Evolutionary conservation across 2,329 filamentous ascomycete genomes (phyloP), one percentile per base, ranked within the genome.

Genomic region (Pleurostoma richardsiae): DNA sequence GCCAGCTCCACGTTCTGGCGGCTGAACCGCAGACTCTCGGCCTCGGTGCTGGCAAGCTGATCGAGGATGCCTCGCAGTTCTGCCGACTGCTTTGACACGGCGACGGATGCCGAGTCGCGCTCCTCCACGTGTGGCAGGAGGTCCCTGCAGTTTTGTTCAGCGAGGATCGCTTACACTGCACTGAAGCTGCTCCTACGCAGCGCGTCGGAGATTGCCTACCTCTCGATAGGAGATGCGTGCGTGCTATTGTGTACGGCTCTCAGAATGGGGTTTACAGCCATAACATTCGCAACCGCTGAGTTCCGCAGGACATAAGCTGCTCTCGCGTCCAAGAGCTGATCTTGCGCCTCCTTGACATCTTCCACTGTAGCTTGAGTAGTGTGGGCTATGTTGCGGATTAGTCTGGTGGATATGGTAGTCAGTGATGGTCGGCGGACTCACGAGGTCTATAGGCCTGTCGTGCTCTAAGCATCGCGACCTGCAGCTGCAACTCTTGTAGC

Each of bases 201-300:
- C 19, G 19, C 19, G 19, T 19, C 19, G 30, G 45, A 29, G 26
- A 30, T 11, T 11, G 50, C 64, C 38, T 73, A 88, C 88, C 82
- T 79, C 66, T 94, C 88, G 44, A 83, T 72, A 40, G 80, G 78
- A 3, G 81, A 79, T 19, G 81, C 77, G 49, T 80, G 75, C 10
- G 77, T 79, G 40, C 82, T 82, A 49, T 79, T 71, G 62, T 95
- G 88, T 38, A 92, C 82, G 5, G 89, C 85, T 58, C 87, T 88
- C 48, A 95, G 70, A 39, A 88, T 82, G 6, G 90, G 88, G 56
- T 89, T 85, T 47, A 83, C 83, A 55, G 82, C 80, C 54, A 94
- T 66, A 45, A 88, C 81, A 41, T 77, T 82, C 51, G 86, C 81
- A 27, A 84, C 73, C 27, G 88, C 82, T 50, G 82, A 82, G 61